Conservation (phyloP, 164 flowering plant species). For the Cinnamomum micranthum region DNA sequence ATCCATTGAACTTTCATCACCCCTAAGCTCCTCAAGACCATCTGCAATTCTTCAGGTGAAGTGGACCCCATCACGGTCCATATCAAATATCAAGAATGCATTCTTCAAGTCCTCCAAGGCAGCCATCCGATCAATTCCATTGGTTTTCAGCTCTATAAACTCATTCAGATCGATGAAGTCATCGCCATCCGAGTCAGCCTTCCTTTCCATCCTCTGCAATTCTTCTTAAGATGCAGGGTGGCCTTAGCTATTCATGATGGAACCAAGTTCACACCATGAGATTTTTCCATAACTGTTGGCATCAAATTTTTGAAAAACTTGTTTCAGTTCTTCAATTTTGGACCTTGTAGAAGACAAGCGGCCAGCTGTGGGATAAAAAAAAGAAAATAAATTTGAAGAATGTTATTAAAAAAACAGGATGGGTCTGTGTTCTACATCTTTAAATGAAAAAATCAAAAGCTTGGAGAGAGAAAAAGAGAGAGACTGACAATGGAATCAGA, state of each 20-base stretch:
- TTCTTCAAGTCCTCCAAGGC: conserved; percentile 40
- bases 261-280: too few species aligned
- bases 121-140: conserved; percentile 42
- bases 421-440: too few species aligned
- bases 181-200: conserved; percentile 71
- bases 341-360: not conserved
- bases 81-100: conserved; percentile 67
- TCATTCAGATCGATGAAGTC: conserved; percentile 62
- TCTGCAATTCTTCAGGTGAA: conserved; percentile 60
- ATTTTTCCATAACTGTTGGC: too few species aligned
- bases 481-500: too few species aligned
- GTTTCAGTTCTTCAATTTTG: conserved; percentile 47
- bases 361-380: not conserved
- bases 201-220: conserved; percentile 48
- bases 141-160: conserved; percentile 64
- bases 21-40: conserved; percentile 49
- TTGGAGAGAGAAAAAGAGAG: too few species aligned
- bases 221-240: too few species aligned
- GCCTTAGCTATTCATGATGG: too few species aligned
- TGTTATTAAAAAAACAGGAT: too few species aligned
- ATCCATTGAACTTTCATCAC: conserved; percentile 49
- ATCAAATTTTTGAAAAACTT: conserved; percentile 72
- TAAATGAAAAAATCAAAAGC: too few species aligned
- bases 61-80: conserved; percentile 73
- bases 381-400: too few species aligned